A percentile compares a stretch with the other conserved stretches of the same genome.
Evolutionary conservation across 129 eudicot species (phyloP).

Genomic region (Centella asiatica): DNA sequence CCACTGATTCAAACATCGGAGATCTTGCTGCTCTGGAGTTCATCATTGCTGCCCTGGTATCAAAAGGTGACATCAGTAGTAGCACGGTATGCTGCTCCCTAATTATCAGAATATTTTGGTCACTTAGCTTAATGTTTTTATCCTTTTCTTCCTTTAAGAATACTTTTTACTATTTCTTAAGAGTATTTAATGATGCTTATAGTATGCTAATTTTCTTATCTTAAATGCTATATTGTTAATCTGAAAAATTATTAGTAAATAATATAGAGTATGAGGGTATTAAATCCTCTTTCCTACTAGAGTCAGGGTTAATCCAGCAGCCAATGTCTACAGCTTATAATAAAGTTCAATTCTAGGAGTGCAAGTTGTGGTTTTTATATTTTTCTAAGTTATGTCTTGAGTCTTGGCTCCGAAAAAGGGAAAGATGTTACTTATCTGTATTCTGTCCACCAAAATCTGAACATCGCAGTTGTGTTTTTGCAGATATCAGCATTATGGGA

Average conservation of each 20-base stretch:
- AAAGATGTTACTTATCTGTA: neutral
- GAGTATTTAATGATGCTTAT: too few relatives aligned
- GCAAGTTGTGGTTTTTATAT: too few relatives aligned
- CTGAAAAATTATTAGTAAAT: neutral
- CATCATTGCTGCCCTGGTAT: conserved; percentile 66
- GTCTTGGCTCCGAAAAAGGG: too few relatives aligned
- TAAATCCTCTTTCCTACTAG: neutral
- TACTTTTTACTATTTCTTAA: neutral
- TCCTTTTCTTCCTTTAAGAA: neutral
- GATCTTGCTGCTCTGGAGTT: conserved; percentile 92
- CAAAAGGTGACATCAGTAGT: conserved; percentile 78
- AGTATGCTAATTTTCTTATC: neutral
- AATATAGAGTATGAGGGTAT: too few relatives aligned
- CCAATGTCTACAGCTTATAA: too few relatives aligned
- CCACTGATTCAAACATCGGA: conserved; percentile 78
- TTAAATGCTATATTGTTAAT: neutral
- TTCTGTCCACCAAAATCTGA: neutral
- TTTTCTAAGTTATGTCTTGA: too few relatives aligned
- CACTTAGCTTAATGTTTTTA: neutral
- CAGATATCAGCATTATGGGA: conserved; percentile 98
- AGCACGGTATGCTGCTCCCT: conserved; percentile 42
- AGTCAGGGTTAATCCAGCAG: neutral
- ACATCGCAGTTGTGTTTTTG: conserved; percentile 2
- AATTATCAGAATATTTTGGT: neutral
- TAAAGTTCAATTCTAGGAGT: too few relatives aligned